Conservation (phyloP, 768 basidiomycete species). For the Leucocoprinus sp. region DNA sequence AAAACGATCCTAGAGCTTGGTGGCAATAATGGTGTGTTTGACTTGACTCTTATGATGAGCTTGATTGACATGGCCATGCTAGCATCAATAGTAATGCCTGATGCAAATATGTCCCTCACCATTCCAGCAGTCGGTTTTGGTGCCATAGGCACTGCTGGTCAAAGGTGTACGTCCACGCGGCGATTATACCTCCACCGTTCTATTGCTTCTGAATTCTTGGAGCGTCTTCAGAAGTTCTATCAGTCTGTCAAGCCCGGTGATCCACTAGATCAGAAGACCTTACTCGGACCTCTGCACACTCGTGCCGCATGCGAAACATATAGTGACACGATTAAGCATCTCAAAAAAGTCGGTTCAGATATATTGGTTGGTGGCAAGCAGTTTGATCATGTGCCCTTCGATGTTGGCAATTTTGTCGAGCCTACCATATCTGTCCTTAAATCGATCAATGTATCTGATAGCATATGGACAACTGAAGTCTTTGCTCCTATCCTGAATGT, state of each 20-base stretch:
- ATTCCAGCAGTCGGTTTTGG: conserved; percentile 90
- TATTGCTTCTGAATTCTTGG: conserved; percentile 70
- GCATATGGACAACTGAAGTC: conserved; percentile 71
- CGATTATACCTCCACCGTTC: conserved; percentile 81
- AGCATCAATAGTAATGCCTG: conserved; percentile 91
- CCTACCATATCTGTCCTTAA: conserved; percentile 76
- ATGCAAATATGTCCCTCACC: conserved; percentile 87
- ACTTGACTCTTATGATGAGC: conserved; percentile 7
- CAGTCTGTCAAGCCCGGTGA: conserved; percentile 71
- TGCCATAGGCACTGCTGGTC: conserved; percentile 74
- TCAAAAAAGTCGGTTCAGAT: conserved; percentile 61
- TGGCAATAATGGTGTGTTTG: conserved; percentile 80
- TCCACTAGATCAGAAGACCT: conserved; percentile 62
- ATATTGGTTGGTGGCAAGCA: conserved; percentile 65
- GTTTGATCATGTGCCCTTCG: conserved; percentile 42
- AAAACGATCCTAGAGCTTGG: conserved; percentile 88
- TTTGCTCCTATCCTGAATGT: conserved; percentile 90
- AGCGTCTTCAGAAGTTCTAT: conserved; percentile 68
- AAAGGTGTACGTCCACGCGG: conserved; percentile 86
- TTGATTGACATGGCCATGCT: conserved; percentile 16
- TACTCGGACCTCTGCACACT: conserved; percentile 85
- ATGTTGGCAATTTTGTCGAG: conserved; percentile 79
- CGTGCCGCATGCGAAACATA: conserved; percentile 61
- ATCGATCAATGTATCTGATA: conserved; percentile 41
- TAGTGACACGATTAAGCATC: conserved; percentile 47